Evolutionary conservation across 1,139 yeast species (phyloP).

Genomic region (Diutina neorugosa): DNA sequence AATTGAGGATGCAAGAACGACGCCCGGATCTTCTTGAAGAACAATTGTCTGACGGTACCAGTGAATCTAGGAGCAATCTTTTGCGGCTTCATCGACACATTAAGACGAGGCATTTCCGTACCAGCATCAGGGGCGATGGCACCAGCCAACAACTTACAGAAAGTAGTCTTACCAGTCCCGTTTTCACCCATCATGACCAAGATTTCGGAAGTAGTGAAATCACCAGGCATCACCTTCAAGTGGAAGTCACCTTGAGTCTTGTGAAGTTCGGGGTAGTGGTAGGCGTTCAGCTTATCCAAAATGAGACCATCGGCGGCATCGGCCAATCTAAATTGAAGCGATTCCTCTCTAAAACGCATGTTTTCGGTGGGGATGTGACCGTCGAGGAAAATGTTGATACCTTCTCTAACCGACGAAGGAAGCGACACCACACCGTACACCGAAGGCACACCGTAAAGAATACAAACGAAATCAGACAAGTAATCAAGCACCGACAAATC

Average conservation of each 20-base stretch:
- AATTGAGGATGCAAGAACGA: constrained; percentile 93
- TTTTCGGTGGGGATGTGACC: constrained; percentile 97
- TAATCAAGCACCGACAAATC: constrained; percentile 95
- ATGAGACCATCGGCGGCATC: constrained; percentile 78
- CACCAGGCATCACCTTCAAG: constrained; percentile 71
- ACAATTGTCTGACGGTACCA: constrained; percentile 95
- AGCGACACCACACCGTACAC: constrained; percentile 96
- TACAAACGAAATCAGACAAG: constrained; percentile 91
- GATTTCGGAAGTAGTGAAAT: constrained; percentile 91
- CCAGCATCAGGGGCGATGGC: constrained; percentile 63
- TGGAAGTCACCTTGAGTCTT: constrained; percentile 96
- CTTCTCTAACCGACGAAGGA: constrained; percentile 95
- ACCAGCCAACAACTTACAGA: constrained; percentile 92
- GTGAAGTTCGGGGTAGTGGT: constrained; percentile 65
- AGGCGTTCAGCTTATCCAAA: constrained; percentile 69
- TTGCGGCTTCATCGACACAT: constrained; percentile 96
- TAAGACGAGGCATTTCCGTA: constrained; percentile 64
- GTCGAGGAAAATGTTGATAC: constrained; percentile 93
- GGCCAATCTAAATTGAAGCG: constrained; percentile 86
- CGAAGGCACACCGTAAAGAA: constrained; percentile 93
- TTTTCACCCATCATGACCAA: constrained; percentile 99
- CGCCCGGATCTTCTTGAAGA: constrained; percentile 91
- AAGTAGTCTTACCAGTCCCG: constrained; percentile 98
- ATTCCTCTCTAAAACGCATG: constrained; percentile 90
- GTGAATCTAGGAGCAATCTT: constrained; percentile 97